phyloP scores from a whole-genome alignment of 2,329 filamentous ascomycete genomes.

The Microdochium paspali region DNA sequence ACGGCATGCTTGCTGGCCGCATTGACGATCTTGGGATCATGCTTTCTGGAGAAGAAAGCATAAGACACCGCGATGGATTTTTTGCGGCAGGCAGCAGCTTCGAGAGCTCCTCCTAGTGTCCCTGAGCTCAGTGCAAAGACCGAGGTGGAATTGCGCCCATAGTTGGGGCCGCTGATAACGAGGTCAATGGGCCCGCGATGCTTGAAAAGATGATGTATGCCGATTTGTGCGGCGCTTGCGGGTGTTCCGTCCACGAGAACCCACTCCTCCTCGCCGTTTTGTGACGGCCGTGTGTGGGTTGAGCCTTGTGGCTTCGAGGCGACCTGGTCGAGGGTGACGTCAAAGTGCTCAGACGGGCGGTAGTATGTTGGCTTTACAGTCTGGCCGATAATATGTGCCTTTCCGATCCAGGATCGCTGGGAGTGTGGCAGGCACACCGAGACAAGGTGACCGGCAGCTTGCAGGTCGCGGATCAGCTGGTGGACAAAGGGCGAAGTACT shows the following conservation, averaged over 20 bases:
- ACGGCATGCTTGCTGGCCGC: slow-evolving; percentile 68
- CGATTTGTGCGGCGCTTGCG: slow-evolving; percentile 74
- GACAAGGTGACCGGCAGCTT: slow-evolving; percentile 71
- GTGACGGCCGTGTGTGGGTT: slow-evolving; percentile 48
- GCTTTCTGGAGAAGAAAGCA: slow-evolving; percentile 79
- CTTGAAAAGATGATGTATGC: slow-evolving; percentile 69
- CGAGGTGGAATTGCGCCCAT: slow-evolving; percentile 73
- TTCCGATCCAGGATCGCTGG: slow-evolving; percentile 96
- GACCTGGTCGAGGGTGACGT: slow-evolving; percentile 27
- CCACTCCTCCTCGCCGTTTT: slow-evolving; percentile 58
- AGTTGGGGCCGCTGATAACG: slow-evolving; percentile 74
- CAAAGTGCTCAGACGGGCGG: slow-evolving; percentile 38
- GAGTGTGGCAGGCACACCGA: slow-evolving; percentile 86
- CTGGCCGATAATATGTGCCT: slow-evolving; percentile 91
- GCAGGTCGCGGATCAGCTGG: slow-evolving; percentile 60
- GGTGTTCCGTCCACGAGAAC: slow-evolving; percentile 73
- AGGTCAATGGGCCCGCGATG: slow-evolving; percentile 64
- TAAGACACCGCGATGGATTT: slow-evolving; percentile 77
- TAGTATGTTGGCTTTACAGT: slow-evolving; percentile 80
- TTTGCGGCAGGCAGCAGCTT: slow-evolving; percentile 62
- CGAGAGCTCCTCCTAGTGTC: slow-evolving; percentile 67
- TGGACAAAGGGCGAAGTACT: slow-evolving; percentile 75
- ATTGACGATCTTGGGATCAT: slow-evolving; percentile 72
- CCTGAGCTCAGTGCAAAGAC: slow-evolving; percentile 71
- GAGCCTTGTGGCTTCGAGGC: slow-evolving; percentile 48